Percentiles rank a stretch among this genome's conserved stretches.
These are phyloP conservation scores for Lipomyces anomalus DNA, from an alignment of 805 yeast species.

Conservation along the genomic window DNA sequence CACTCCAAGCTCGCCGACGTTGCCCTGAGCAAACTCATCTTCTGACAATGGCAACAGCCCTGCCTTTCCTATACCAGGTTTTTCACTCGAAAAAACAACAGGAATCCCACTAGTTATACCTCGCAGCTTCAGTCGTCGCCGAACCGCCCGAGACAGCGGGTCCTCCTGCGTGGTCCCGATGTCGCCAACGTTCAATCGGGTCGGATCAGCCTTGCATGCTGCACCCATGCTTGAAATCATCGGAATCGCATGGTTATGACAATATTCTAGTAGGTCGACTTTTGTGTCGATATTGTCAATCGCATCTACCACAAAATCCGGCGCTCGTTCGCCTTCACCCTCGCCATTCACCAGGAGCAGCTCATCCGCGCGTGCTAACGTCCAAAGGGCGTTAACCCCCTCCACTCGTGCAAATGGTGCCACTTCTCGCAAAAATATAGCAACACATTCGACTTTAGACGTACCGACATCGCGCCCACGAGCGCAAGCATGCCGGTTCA, in stretches of 20 bases:
- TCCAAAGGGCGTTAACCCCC: conserved; percentile 73
- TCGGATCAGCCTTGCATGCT: conserved; percentile 92
- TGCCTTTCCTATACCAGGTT: conserved; percentile 94
- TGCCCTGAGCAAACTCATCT: conserved; percentile 71
- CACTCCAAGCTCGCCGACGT: conserved; percentile 82
- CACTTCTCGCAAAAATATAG: conserved; percentile 56
- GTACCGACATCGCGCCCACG: conserved; percentile 87
- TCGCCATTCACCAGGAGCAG: no score
- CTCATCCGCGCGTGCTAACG: conserved; percentile 52
- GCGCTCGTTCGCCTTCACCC: conserved; percentile 46
- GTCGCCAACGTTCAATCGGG: conserved; percentile 84
- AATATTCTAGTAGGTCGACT: conserved; percentile 76
- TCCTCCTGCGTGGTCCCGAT: conserved; percentile 89
- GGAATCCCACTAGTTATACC: conserved; percentile 77
- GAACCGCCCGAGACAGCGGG: conserved; percentile 79
- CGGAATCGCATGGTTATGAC: conserved; percentile 54
- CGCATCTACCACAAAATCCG: conserved; percentile 85
- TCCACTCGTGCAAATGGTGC: conserved; percentile 95
- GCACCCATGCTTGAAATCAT: conserved; percentile 95
- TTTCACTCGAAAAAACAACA: conserved; percentile 88
- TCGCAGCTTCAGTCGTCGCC: conserved; percentile 72
- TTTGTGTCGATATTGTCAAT: conserved; percentile 97
- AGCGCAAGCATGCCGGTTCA: conserved; percentile 94
- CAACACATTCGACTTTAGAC: conserved; percentile 78
- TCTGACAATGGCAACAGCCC: conserved; percentile 77